Percentiles rank a stretch among this genome's conserved stretches.
Evolutionary conservation across 23 red algal genomes (phyloP).

Genomic region (Cyanidiococcus yangmingshanensis): DNA sequence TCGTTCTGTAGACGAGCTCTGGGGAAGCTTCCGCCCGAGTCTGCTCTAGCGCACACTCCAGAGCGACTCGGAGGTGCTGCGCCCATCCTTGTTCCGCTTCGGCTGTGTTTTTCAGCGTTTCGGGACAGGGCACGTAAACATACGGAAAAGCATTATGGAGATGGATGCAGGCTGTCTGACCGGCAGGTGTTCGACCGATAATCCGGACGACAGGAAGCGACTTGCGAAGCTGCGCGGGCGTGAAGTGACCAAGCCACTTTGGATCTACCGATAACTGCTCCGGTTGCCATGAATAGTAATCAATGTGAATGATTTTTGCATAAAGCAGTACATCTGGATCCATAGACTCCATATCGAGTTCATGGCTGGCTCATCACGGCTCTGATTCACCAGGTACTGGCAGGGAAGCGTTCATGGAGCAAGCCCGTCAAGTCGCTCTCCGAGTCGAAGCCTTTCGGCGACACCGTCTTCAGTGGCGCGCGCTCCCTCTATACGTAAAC

Average conservation of each 20-base stretch:
- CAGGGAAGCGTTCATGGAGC: no score
- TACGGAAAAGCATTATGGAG: constrained; percentile 76
- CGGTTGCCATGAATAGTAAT: neutral
- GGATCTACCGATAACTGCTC: neutral
- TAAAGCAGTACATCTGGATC: neutral
- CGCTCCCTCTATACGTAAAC: no score
- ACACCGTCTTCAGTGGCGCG: no score
- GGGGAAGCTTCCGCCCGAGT: neutral
- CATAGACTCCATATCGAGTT: no score
- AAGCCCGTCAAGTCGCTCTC: no score
- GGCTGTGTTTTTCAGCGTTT: neutral
- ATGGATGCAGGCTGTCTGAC: constrained; percentile 67
- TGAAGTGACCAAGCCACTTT: neutral
- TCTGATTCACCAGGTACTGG: no score
- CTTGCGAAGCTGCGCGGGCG: neutral
- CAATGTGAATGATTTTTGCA: neutral
- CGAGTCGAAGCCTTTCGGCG: no score
- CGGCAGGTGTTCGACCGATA: constrained; percentile 66
- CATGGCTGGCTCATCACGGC: no score
- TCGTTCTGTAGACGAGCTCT: neutral
- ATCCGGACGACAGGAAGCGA: constrained; percentile 69
- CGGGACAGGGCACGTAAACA: constrained; percentile 45
- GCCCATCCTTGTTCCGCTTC: neutral
- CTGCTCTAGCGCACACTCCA: constrained; percentile 18
- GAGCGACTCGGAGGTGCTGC: constrained; percentile 31